phyloP scores from a whole-genome alignment of 2,329 filamentous ascomycete species.

The Chaetomium olivaceum region DNA sequence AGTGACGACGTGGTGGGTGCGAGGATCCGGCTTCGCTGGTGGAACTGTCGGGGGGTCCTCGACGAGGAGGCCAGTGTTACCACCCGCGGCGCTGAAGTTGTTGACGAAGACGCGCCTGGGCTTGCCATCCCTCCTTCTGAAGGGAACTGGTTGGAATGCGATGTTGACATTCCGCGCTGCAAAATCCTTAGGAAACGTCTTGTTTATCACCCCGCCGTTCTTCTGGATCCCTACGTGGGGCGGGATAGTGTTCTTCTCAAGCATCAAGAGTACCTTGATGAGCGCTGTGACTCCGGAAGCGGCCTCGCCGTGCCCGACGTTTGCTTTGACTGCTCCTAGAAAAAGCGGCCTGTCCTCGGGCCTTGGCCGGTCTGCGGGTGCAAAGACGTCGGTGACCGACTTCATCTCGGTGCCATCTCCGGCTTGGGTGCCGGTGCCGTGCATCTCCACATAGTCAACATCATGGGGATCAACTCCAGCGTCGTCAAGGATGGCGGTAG shows the following conservation, averaged over 20 bases:
- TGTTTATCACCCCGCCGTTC: conserved; percentile 55
- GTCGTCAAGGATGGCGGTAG: conserved; percentile 67
- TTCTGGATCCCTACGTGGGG: conserved; percentile 67
- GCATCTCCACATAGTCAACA: conserved; percentile 84
- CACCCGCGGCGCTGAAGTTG: conserved; percentile 71
- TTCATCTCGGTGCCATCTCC: conserved; percentile 82
- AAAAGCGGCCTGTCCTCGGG: conserved; percentile 55
- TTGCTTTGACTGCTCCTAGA: conserved; percentile 64
- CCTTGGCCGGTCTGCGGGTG: conserved; percentile 49
- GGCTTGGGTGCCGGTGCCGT: conserved; percentile 84
- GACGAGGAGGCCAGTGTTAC: conserved; percentile 67
- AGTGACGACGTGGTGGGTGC: conserved; percentile 59
- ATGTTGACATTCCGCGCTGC: conserved; percentile 60
- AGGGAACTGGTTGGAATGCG: conserved; percentile 54
- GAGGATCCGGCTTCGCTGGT: conserved; percentile 47
- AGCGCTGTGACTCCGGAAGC: conserved; percentile 64
- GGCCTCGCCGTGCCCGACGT: conserved; percentile 63
- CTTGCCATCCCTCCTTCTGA: conserved; percentile 50
- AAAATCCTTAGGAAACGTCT: conserved; percentile 58
- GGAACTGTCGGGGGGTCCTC: conserved; percentile 56
- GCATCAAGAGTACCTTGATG: conserved; percentile 65
- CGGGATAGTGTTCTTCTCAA: conserved; percentile 62
- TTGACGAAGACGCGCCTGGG: conserved; percentile 59
- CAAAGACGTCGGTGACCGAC: conserved; percentile 63
- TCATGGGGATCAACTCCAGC: conserved; percentile 75